Conservation (phyloP, 1,139 yeast species). For the Sugiyamaella sp. region DNA sequence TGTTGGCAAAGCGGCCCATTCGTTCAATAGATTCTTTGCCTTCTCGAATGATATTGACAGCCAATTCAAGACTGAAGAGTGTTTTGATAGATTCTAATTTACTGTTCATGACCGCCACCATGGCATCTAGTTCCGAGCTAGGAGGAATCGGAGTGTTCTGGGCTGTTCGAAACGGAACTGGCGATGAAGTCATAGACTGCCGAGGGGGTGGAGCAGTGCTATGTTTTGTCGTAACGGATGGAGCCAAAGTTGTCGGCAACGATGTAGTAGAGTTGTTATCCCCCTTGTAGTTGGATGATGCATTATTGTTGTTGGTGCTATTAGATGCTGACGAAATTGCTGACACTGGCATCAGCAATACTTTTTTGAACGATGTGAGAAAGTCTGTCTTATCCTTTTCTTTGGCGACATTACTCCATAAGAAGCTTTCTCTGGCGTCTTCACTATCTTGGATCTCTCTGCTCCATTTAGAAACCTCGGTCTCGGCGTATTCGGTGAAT, state of each 20-base stretch:
- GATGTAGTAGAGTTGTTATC: slow-evolving; percentile 22
- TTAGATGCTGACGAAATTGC: slow-evolving; percentile 29
- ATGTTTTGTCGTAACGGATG: slow-evolving; percentile 4
- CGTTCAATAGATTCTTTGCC: slow-evolving; percentile 46
- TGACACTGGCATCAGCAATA: slow-evolving; percentile 44
- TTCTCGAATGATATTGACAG: slow-evolving; percentile 44
- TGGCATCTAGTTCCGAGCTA: slow-evolving; percentile 50
- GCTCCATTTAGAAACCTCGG: slow-evolving; percentile 43
- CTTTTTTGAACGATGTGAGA: slow-evolving; percentile 57
- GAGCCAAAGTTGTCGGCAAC: slow-evolving; percentile 12
- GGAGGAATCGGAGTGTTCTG: slow-evolving; percentile 34
- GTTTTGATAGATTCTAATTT: slow-evolving; percentile 47
- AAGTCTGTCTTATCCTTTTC: slow-evolving; percentile 52
- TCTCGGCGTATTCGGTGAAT: slow-evolving; percentile 41
- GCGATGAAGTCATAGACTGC: slow-evolving; percentile 21
- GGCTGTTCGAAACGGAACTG: slow-evolving; percentile 13
- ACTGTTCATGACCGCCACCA: slow-evolving; percentile 48
- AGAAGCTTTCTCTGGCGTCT: slow-evolving; percentile 45
- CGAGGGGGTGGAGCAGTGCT: slow-evolving; percentile 8
- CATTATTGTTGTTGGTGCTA: slow-evolving; percentile 7
- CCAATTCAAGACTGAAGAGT: slow-evolving; percentile 49
- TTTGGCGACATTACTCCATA: slow-evolving; percentile 49
- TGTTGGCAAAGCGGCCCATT: slow-evolving; percentile 39
- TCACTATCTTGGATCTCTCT: slow-evolving; percentile 42
- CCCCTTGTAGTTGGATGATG: slow-evolving; percentile 9